Percentiles rank a stretch among this genome's conserved stretches.
phyloP scores from a whole-genome alignment of 805 yeast genomes.

The Zygotorulaspora sp. region DNA sequence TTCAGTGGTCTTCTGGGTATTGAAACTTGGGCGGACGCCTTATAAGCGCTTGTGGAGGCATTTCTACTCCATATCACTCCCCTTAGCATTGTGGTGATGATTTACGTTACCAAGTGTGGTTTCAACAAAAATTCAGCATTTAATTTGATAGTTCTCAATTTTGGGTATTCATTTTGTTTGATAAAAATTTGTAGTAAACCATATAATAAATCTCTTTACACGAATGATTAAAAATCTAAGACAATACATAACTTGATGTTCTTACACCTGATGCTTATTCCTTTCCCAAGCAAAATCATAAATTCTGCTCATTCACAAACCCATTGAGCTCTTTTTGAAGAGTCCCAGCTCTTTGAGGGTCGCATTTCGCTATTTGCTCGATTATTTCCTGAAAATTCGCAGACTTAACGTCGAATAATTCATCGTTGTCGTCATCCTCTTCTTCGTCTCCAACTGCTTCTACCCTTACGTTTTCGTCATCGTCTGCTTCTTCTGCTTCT shows the following conservation, averaged over 20 bases:
- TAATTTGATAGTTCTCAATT: too few relatives aligned
- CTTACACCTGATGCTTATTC: too few relatives aligned
- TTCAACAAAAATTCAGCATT: too few relatives aligned
- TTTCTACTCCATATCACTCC: slow-evolving; percentile 11
- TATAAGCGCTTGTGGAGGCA: slow-evolving; percentile 26
- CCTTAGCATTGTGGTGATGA: slow-evolving; percentile 6
- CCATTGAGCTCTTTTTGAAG: slow-evolving; percentile 23
- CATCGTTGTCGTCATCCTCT: slow-evolving; percentile 19
- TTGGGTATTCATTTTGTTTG: too few relatives aligned
- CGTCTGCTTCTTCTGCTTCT: slow-evolving; percentile 33
- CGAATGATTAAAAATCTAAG: too few relatives aligned
- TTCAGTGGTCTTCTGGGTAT: slow-evolving; percentile 55
- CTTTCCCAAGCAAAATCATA: too few relatives aligned
- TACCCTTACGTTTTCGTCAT: slow-evolving; percentile 27
- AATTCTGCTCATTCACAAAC: slow-evolving; percentile 25
- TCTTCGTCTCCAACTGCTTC: slow-evolving; percentile 24
- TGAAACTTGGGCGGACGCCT: slow-evolving; percentile 23
- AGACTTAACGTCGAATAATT: slow-evolving; percentile 25
- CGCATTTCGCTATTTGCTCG: slow-evolving; percentile 23
- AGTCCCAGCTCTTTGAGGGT: slow-evolving; percentile 24
- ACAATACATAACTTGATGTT: too few relatives aligned
- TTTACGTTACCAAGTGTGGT: too few relatives aligned
- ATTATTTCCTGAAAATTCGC: slow-evolving; percentile 33
- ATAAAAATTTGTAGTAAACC: too few relatives aligned
- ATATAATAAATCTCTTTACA: too few relatives aligned